phyloP scores from a whole-genome alignment of 257 asterid species.

The Salvia hispanica region DNA sequence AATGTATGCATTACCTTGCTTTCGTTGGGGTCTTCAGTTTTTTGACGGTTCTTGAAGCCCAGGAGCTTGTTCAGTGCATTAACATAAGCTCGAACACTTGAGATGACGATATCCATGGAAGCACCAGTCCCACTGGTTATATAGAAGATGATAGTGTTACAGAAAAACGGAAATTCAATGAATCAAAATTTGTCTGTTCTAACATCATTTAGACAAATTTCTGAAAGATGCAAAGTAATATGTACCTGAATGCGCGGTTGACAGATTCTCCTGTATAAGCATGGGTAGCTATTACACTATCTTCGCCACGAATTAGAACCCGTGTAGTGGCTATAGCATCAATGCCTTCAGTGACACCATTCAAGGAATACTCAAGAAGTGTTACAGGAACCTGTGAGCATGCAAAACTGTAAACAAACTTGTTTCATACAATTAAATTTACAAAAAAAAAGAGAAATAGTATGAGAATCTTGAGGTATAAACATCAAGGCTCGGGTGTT shows the following conservation, averaged over 20 bases:
- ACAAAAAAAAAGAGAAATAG: constrained; percentile 10
- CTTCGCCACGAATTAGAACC: constrained; percentile 73
- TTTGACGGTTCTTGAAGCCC: constrained; percentile 51
- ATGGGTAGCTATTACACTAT: constrained; percentile 55
- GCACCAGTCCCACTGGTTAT: constrained; percentile 85
- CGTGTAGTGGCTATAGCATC: constrained; percentile 91
- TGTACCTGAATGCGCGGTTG: constrained; percentile 77
- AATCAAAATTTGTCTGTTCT: background rate
- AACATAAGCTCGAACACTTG: constrained; percentile 85
- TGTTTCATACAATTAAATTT: constrained; percentile 3
- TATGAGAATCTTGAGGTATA: constrained; percentile 10
- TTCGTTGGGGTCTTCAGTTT: constrained; percentile 32
- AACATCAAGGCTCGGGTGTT: background rate
- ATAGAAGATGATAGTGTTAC: background rate
- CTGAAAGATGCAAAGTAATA: background rate
- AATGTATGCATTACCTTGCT: constrained; percentile 36
- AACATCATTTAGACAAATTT: background rate
- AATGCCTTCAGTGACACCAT: constrained; percentile 84
- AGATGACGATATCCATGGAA: constrained; percentile 84
- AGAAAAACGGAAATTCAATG: background rate
- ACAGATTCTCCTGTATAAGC: constrained; percentile 63
- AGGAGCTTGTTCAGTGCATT: constrained; percentile 90
- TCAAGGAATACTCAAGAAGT: constrained; percentile 81
- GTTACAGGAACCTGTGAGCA: constrained; percentile 69
- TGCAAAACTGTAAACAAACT: background rate